Evolutionary conservation across 2,329 filamentous ascomycete genomes (phyloP).

Genomic region (Diaporthe ilicicola): DNA sequence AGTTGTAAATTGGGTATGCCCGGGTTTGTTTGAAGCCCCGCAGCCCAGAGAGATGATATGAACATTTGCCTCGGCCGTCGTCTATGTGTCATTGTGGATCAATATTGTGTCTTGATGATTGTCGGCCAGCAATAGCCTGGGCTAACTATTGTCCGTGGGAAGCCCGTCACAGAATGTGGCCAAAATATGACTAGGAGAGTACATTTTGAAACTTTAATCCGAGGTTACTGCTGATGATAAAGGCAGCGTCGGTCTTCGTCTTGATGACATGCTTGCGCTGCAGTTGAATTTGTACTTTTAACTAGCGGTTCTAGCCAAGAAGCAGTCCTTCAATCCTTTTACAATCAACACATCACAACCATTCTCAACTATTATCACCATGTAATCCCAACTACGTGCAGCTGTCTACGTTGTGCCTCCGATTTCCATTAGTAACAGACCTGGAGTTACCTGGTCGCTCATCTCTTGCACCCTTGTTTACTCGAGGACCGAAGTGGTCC

Average conservation of each 20-base stretch:
- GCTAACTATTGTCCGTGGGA: too few species aligned
- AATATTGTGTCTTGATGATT: too few species aligned
- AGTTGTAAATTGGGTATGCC: too few species aligned
- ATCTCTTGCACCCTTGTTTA: neutral
- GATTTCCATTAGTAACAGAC: neutral
- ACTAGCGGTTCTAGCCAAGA: neutral
- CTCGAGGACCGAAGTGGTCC: slow-evolving; percentile 39
- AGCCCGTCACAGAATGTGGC: too few species aligned
- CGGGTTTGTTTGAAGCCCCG: too few species aligned
- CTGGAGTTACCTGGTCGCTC: neutral
- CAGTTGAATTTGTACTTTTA: neutral
- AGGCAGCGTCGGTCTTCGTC: neutral
- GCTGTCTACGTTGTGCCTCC: neutral
- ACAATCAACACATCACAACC: neutral
- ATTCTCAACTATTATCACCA: neutral
- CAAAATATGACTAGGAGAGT: neutral
- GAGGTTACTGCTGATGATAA: neutral
- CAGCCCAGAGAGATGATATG: too few species aligned
- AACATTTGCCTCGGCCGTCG: too few species aligned
- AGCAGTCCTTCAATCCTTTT: neutral
- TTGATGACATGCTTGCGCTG: neutral
- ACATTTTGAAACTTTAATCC: neutral
- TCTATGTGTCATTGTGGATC: too few species aligned
- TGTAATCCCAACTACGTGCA: neutral
- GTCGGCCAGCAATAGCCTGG: too few species aligned